Base-by-base conservation (phyloP, 2,329 filamentous ascomycete genomes). In the Fusarium succisae region DNA sequence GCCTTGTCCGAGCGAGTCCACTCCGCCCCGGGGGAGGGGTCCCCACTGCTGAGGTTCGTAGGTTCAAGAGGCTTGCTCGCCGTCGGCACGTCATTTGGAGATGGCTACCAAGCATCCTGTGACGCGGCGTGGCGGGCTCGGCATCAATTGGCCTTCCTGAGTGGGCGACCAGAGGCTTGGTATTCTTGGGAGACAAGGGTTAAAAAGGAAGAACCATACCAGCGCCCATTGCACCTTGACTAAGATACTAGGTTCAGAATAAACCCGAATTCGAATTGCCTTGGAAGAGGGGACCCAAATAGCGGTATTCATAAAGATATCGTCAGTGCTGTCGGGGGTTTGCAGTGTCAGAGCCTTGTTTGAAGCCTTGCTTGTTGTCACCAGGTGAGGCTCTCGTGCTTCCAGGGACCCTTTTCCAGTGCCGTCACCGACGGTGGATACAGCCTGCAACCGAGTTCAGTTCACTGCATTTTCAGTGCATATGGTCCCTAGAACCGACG, bases 81-180 rank as follows among this genome's bases (percentile, higher is more conserved):
- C 66, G 50, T 73, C 64, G 63, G 73, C 72, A 77, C 76, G 72
- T 76, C 76, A 77, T 74, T 68, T 63, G 66, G 58, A 65, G 61
- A 70, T 44, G 38, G 28, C 26, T 32, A 53, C 48, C 54, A 58
- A 58, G 55, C 50, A 75, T 53, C 53, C 63, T 74, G 72, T 78
- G 72, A 76, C 76, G 74, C 76, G 76, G 76, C 76, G 74, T 78
- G 72, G 74, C 75, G 76, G 72, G 64, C 64, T 76, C 68, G 76
- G 74, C 57, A 66, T 63, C 72, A 76, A 69, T 76, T 71, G 62
- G 47, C 66, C 43, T 66, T 70, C 64, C 63, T 70, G 65, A 72
- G 61, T 69, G 70, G 72, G 43, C 63, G n/a, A 39, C 62, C 57
- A 53, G 59, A 53, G 64, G 56, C 74, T 76, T 77, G 74, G 74